Conservation (phyloP, 192 early-diverging fungal species). For the Chytriomyces confervae region DNA sequence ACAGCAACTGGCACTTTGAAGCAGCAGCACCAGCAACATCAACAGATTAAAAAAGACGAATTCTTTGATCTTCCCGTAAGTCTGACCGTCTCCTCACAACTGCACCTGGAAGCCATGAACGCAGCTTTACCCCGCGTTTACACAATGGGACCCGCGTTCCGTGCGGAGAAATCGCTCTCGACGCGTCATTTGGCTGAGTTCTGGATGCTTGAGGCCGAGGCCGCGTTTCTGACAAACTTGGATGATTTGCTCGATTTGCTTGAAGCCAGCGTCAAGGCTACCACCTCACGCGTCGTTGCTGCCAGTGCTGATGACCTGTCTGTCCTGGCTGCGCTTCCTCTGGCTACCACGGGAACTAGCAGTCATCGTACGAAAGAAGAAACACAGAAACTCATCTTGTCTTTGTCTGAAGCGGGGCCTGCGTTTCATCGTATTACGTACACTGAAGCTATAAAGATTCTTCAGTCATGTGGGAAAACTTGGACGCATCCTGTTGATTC, state of each 20-base stretch:
- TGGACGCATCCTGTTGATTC: constrained; percentile 68
- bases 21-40: constrained; percentile 11
- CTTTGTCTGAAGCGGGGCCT: constrained; percentile 16
- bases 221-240: constrained; percentile 71
- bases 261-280: constrained; percentile 57
- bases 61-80: constrained; percentile 81
- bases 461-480: constrained; percentile 52
- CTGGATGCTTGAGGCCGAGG: constrained; percentile 93
- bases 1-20: not conserved
- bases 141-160: constrained; percentile 80
- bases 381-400: constrained; percentile 39
- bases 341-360: not conserved
- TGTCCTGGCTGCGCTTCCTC: constrained; percentile 53
- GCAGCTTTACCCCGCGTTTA: constrained; percentile 77
- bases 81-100: constrained; percentile 84
- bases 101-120: constrained; percentile 82
- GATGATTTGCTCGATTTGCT: constrained; percentile 70
- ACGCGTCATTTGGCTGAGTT: constrained; percentile 90
- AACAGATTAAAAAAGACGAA: constrained; percentile 40
- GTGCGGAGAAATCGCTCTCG: constrained; percentile 82
- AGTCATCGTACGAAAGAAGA: not conserved
- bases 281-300: constrained; percentile 1
- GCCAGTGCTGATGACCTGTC: constrained; percentile 49
- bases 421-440: constrained; percentile 78
- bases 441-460: constrained; percentile 75